Percentiles rank a stretch among this genome's conserved stretches.
Conservation (phyloP, 2,329 filamentous ascomycete genomes). For the Pseudogymnoascus sp. region DNA sequence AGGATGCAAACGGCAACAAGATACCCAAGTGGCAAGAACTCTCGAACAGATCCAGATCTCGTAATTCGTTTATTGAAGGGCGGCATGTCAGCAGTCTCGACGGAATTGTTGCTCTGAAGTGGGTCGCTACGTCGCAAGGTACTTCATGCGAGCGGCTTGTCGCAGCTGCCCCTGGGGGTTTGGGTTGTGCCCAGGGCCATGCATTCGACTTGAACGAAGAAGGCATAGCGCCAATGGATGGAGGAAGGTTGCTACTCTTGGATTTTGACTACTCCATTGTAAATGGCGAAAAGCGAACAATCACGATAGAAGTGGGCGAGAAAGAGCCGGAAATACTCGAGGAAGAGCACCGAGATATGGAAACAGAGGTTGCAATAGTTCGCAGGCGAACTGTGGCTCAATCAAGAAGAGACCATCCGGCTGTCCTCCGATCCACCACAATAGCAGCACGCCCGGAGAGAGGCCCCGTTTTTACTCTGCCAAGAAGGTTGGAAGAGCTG, state of each 20-base stretch:
- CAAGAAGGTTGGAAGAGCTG: not conserved
- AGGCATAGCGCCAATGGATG: constrained; percentile 67
- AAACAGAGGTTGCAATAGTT: constrained; percentile 71
- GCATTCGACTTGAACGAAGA: constrained; percentile 48
- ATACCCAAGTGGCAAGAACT: constrained; percentile 63
- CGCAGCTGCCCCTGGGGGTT: constrained; percentile 64
- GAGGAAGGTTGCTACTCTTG: constrained; percentile 62
- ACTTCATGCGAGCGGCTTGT: constrained; percentile 51
- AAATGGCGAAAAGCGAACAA: constrained; percentile 48
- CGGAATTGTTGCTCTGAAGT: constrained; percentile 62
- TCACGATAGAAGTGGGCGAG: constrained; percentile 68
- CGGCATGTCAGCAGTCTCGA: constrained; percentile 56
- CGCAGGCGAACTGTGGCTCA: constrained; percentile 65
- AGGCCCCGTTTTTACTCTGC: not conserved
- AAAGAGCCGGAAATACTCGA: constrained; percentile 60
- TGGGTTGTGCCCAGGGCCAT: constrained; percentile 38
- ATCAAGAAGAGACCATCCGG: constrained; percentile 40
- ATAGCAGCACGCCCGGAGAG: constrained; percentile 23
- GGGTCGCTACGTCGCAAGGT: constrained; percentile 52
- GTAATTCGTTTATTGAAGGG: constrained; percentile 65
- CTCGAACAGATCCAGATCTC: constrained; percentile 56
- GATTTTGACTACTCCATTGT: constrained; percentile 61
- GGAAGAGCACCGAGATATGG: constrained; percentile 67
- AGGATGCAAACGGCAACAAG: constrained; percentile 23
- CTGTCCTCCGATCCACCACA: constrained; percentile 44